phyloP scores from a whole-genome alignment of 2,329 filamentous ascomycete species.

The Ophiostoma sp. region DNA sequence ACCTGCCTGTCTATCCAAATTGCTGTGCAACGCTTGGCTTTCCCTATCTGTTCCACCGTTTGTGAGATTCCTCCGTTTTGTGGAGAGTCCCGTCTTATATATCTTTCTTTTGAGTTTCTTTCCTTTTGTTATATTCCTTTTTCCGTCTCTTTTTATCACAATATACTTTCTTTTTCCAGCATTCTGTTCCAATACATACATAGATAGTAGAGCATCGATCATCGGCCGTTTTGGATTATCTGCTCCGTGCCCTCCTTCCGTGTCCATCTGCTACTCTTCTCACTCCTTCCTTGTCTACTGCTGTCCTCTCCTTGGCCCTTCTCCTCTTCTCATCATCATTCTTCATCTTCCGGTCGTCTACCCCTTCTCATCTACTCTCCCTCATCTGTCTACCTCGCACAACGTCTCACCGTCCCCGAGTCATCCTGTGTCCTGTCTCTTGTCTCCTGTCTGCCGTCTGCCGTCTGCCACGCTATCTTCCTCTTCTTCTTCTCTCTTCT shows the following conservation, averaged over 20 bases:
- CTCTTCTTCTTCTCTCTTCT: not conserved
- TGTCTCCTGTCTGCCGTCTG: not conserved
- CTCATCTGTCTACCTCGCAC: not conserved
- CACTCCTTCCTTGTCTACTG: not conserved
- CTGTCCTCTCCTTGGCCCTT: not conserved
- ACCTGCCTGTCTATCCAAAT: not conserved
- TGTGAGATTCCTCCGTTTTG: not conserved
- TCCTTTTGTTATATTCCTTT: not conserved
- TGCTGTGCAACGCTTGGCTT: slow-evolving; percentile 10
- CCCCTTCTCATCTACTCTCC: not conserved
- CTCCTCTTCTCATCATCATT: too few relatives aligned
- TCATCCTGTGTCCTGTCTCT: not conserved
- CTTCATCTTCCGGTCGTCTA: not conserved
- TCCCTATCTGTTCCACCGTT: not conserved
- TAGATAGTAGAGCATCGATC: not conserved
- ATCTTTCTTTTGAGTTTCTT: not conserved
- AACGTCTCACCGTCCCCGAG: not conserved
- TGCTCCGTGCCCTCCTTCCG: slow-evolving; percentile 1
- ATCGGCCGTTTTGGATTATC: not conserved
- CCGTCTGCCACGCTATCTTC: not conserved
- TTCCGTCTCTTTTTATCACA: not conserved
- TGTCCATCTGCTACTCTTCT: not conserved
- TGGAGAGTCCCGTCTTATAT: not conserved
- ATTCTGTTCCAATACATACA: not conserved
- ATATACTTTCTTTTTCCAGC: not conserved